phyloP scores from a whole-genome alignment of 805 yeast species.

The Komagataella kurtzmanii region DNA sequence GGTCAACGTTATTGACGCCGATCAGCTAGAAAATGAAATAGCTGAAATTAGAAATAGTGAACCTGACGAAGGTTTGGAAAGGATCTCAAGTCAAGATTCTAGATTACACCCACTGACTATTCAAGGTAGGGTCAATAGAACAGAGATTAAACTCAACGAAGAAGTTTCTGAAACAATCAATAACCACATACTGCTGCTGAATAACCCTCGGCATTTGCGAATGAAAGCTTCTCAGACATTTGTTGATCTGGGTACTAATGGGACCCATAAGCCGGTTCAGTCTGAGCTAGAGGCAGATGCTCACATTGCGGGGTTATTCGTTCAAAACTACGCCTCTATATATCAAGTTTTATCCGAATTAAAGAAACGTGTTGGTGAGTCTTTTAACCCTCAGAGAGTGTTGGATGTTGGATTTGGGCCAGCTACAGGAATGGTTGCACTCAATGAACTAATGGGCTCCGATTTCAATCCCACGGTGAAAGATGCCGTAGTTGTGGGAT shows the following conservation, averaged over 20 bases:
- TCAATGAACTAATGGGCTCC: conserved; percentile 69
- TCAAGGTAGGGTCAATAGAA: conserved; percentile 37
- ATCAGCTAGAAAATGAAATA: conserved; percentile 20
- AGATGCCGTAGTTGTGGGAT: conserved; percentile 62
- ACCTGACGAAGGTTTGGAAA: conserved; percentile 14
- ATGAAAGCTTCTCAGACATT: conserved; percentile 32
- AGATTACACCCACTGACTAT: conserved; percentile 47
- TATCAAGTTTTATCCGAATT: conserved; percentile 58
- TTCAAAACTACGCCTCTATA: conserved; percentile 67
- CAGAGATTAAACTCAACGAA: conserved; percentile 41
- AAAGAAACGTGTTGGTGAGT: conserved; percentile 35
- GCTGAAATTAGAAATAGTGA: conserved; percentile 17
- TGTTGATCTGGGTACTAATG: conserved; percentile 30
- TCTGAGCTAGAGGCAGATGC: conserved; percentile 54
- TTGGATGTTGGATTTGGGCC: conserved; percentile 87
- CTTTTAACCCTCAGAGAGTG: conserved; percentile 52
- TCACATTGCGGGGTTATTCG: conserved; percentile 65
- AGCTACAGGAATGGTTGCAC: conserved; percentile 79
- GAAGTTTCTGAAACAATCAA: conserved; percentile 44
- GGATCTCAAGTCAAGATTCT: conserved; percentile 28
- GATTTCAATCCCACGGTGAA: conserved; percentile 47
- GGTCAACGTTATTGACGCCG: conserved; percentile 18
- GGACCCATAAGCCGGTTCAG: conserved; percentile 29
- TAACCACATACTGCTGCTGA: conserved; percentile 45
- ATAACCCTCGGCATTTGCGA: conserved; percentile 51